Evolutionary conservation across 306 rosid genomes (phyloP).

Genomic region (Cicer pinnatifidum): DNA sequence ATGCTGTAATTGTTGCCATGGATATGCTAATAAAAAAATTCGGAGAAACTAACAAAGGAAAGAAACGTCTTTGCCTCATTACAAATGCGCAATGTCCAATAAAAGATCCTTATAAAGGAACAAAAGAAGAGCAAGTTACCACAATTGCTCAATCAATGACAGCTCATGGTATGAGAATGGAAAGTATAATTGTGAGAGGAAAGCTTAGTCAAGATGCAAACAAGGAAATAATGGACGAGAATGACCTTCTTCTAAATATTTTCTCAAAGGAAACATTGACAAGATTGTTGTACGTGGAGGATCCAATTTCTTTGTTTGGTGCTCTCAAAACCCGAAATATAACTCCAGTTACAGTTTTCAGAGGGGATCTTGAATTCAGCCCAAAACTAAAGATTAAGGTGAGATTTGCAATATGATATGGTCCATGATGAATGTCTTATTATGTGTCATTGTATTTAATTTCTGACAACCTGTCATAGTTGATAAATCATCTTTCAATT

Average conservation of each 20-base stretch:
- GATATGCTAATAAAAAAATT: constrained; percentile 89
- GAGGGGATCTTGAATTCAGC: constrained; percentile 85
- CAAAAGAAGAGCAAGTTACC: constrained; percentile 80
- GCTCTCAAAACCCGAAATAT: constrained; percentile 78
- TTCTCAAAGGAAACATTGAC: constrained; percentile 76
- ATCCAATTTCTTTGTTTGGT: constrained; percentile 73
- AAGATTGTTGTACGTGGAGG: constrained; percentile 67
- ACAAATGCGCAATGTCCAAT: constrained; percentile 77
- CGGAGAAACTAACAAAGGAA: constrained; percentile 73
- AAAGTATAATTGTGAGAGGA: constrained; percentile 78
- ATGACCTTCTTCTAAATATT: constrained; percentile 64
- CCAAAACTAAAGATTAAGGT: constrained; percentile 81
- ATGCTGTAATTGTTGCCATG: constrained; percentile 88
- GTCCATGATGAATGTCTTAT: constrained; percentile 20
- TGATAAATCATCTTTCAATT: constrained; percentile 6
- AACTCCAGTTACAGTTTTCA: constrained; percentile 71
- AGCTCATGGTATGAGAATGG: constrained; percentile 77
- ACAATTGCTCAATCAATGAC: constrained; percentile 78
- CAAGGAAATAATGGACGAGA: constrained; percentile 69
- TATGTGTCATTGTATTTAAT: constrained; percentile 1
- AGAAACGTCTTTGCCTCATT: constrained; percentile 77
- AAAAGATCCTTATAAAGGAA: constrained; percentile 77
- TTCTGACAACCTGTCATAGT: not conserved
- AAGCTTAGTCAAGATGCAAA: constrained; percentile 51
- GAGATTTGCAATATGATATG: constrained; percentile 40